phyloP scores from a whole-genome alignment of 331 rosid species.

The Rosa hybrid region DNA sequence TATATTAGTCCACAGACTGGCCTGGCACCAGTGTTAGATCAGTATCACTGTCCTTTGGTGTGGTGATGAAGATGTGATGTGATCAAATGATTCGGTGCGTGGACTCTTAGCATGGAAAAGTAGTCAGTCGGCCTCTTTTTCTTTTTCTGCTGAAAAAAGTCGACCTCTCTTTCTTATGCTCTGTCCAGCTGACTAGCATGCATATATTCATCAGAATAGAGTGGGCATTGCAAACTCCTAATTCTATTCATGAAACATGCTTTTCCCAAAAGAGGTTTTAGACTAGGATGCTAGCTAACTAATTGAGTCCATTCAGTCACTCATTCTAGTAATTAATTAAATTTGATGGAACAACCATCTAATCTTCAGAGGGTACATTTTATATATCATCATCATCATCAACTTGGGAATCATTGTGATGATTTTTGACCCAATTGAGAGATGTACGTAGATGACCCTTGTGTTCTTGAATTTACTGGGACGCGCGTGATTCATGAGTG shows the following conservation, averaged over 20 bases:
- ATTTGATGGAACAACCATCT: not conserved
- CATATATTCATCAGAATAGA: not conserved
- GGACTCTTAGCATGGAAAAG: conserved; percentile 25
- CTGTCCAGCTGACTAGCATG: not conserved
- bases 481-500: not conserved
- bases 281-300: not conserved
- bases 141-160: conserved; percentile 1
- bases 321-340: not conserved
- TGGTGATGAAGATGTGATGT: conserved; percentile 33
- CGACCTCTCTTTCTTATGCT: not conserved
- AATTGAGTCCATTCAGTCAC: not conserved
- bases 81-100: conserved; percentile 51
- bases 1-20: conserved; percentile 30
- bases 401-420: not conserved
- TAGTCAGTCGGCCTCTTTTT: conserved; percentile 19
- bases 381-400: not conserved
- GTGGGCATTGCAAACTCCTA: not conserved
- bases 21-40: conserved; percentile 20
- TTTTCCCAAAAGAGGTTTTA: not conserved
- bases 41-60: conserved; percentile 25
- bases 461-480: not conserved
- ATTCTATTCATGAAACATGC: not conserved
- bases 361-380: not conserved
- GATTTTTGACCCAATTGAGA: not conserved
- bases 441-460: not conserved